These are phyloP conservation scores for Aspergillus pseudoterreus DNA, from an alignment of 2,329 filamentous ascomycete genomes.

Conservation along the genomic window DNA sequence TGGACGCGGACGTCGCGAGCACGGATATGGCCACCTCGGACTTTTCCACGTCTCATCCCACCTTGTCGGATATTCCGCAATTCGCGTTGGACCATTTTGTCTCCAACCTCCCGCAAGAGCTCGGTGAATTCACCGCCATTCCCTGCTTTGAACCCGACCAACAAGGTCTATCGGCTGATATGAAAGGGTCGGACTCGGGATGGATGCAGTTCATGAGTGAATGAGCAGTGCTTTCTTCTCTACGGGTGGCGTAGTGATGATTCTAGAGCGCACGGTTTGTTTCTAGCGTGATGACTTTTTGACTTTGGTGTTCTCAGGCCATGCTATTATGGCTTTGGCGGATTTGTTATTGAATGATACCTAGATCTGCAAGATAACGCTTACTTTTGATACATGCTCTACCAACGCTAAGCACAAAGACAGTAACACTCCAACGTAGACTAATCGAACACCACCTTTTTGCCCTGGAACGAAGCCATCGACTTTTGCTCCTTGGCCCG, in stretches of 20 bases:
- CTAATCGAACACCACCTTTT: slow-evolving; percentile 62
- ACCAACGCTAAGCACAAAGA: background rate
- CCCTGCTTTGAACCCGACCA: slow-evolving; percentile 38
- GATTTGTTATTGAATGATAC: slow-evolving; percentile 10
- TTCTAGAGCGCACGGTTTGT: background rate
- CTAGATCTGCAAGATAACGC: slow-evolving; percentile 7
- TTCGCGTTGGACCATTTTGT: slow-evolving; percentile 39
- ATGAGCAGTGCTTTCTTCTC: slow-evolving; percentile 6
- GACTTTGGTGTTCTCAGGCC: slow-evolving; percentile 1
- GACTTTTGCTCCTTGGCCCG: slow-evolving; percentile 52
- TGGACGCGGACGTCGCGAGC: slow-evolving; percentile 20
- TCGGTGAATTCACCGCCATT: slow-evolving; percentile 39
- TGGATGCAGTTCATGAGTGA: slow-evolving; percentile 37
- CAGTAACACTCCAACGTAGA: background rate
- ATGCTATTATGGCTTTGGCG: background rate
- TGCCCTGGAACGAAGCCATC: slow-evolving; percentile 53
- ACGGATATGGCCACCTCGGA: slow-evolving; percentile 21
- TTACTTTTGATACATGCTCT: slow-evolving; percentile 1
- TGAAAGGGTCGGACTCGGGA: slow-evolving; percentile 27
- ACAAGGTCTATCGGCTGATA: slow-evolving; percentile 17
- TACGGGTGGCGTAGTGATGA: slow-evolving; percentile 1
- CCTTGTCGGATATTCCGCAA: slow-evolving; percentile 28
- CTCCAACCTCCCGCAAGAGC: slow-evolving; percentile 38
- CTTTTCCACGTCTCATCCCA: slow-evolving; percentile 27
- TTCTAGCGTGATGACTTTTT: slow-evolving; percentile 5